phyloP scores from a whole-genome alignment of 1,284 basidiomycete genomes.

The Trichosporon coremiiforme region DNA sequence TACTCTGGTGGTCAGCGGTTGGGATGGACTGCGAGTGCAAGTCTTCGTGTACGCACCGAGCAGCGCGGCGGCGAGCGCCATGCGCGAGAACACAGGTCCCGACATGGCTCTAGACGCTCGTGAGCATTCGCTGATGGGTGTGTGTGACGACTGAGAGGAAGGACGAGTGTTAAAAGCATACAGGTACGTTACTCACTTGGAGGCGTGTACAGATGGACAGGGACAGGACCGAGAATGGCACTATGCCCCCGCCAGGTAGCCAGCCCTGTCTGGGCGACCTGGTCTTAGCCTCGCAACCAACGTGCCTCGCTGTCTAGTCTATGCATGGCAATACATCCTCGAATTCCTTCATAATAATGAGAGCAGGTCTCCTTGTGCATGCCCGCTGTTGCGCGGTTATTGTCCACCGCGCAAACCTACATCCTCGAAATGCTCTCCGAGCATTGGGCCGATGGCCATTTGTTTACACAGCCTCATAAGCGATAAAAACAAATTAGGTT shows the following conservation, averaged over 20 bases:
- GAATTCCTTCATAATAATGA: background rate
- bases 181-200: conserved; percentile 1
- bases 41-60: conserved; percentile 30
- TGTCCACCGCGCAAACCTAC: background rate
- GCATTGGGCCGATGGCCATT: background rate
- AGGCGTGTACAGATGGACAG: conserved; percentile 15
- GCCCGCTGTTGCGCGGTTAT: background rate
- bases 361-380: background rate
- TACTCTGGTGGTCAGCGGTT: conserved; percentile 43
- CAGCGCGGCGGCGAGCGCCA: conserved; percentile 51
- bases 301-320: background rate
- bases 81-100: conserved; percentile 33
- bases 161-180: no score
- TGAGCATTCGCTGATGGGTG: background rate
- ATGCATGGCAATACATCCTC: conserved; percentile 1
- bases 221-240: conserved; percentile 6
- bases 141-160: background rate
- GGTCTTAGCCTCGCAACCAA: conserved; percentile 1
- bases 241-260: conserved; percentile 7
- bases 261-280: conserved; percentile 3
- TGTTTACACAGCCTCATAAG: conserved; percentile 1
- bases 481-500: conserved; percentile 10
- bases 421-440: background rate
- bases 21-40: background rate
- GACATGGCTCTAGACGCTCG: conserved; percentile 12